Conservation (phyloP, 176 grass and related monocot species). For the Alloteropsis semialata region DNA sequence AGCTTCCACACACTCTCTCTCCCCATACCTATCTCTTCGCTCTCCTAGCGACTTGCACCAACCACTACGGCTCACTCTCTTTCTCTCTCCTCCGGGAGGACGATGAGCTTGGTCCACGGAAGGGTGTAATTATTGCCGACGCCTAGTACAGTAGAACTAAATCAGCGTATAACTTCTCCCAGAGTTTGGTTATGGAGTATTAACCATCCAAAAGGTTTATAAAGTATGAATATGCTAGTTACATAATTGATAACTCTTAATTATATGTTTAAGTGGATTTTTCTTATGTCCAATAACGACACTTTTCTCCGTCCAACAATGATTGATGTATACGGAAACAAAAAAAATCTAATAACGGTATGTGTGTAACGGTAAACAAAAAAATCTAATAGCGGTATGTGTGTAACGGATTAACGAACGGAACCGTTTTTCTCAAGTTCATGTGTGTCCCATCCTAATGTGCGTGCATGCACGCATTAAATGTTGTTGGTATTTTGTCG, state of each 20-base stretch:
- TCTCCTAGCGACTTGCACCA: constrained; percentile 49
- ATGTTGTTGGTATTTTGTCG: too few relatives aligned
- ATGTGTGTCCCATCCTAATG: too few relatives aligned
- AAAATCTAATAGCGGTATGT: too few relatives aligned
- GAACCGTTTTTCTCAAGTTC: too few relatives aligned
- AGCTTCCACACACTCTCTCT: constrained; percentile 23
- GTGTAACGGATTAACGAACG: too few relatives aligned
- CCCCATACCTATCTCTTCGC: constrained; percentile 44
- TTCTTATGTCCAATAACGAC: too few relatives aligned
- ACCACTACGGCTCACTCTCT: constrained; percentile 35
- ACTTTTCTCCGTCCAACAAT: too few relatives aligned
- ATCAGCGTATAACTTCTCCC: neutral
- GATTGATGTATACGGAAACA: too few relatives aligned
- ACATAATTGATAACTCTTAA: neutral
- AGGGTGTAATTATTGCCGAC: constrained; percentile 29
- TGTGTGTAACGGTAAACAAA: too few relatives aligned
- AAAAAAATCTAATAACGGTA: too few relatives aligned
- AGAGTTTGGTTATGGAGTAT: neutral
- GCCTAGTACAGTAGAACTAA: neutral
- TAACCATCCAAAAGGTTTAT: neutral
- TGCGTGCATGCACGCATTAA: too few relatives aligned
- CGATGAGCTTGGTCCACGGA: constrained; percentile 41
- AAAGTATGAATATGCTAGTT: neutral
- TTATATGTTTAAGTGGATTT: too few relatives aligned
- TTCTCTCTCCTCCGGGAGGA: constrained; percentile 31